These are phyloP conservation scores for Neoboletus brunneissimus DNA, from an alignment of 768 basidiomycete genomes.

Conservation along the genomic window DNA sequence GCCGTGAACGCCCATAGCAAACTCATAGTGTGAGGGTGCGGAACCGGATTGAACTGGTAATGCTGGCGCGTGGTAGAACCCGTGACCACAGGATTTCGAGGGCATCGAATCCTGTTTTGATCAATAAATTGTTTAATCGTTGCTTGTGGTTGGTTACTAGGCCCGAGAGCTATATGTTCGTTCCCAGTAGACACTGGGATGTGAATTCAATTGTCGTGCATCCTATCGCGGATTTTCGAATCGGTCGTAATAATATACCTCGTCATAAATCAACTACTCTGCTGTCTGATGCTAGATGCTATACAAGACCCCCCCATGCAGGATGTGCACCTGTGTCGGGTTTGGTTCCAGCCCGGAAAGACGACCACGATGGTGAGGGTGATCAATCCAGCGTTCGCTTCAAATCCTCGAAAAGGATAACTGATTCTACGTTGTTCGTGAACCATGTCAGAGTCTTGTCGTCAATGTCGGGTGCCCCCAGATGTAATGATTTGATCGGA, in stretches of 20 bases:
- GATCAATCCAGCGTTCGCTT: not conserved
- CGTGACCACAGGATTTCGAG: too few relatives aligned
- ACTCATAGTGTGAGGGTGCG: conserved; percentile 4
- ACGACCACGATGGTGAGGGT: not conserved
- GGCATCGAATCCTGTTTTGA: too few relatives aligned
- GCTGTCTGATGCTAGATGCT: not conserved
- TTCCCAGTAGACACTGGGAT: not conserved
- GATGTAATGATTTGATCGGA: not conserved
- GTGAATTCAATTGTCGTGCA: not conserved
- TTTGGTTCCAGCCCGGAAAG: not conserved
- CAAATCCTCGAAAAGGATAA: not conserved
- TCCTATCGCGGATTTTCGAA: too few relatives aligned
- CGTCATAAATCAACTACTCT: not conserved
- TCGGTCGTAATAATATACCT: not conserved
- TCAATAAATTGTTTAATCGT: too few relatives aligned
- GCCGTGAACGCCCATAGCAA: conserved; percentile 50
- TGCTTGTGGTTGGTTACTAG: too few relatives aligned
- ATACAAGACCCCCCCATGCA: not conserved
- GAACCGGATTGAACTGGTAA: too few relatives aligned
- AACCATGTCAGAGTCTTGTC: not conserved
- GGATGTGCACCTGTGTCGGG: not conserved
- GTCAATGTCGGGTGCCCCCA: not conserved
- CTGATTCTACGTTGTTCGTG: not conserved
- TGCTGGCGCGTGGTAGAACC: too few relatives aligned
- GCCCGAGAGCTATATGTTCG: too few relatives aligned